Evolutionary conservation across 2,329 filamentous ascomycete genomes (phyloP), one percentile per base, ranked within the genome.

Genomic region (Talaromyces albobiverticillius): DNA sequence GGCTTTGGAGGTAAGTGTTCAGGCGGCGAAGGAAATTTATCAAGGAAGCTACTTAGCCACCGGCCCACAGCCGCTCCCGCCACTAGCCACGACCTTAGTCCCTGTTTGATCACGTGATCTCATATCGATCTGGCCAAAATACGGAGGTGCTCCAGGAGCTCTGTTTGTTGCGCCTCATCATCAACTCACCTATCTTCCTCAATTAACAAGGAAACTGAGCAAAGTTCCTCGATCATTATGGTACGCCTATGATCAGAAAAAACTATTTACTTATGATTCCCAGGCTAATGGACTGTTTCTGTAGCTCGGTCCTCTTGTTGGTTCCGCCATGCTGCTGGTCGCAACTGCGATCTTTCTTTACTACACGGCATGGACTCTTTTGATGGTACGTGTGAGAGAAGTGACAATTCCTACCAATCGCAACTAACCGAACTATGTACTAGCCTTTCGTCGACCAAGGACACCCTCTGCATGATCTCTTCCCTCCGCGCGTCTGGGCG

Each of bases 401-500:
- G 3, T 25, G 16, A 2, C 2, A 25, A 46, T 46, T 32, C 45
- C 36, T 40, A 32, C 43, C 42, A 20, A 16, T 2, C 25, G 9
- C 6, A 43, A 41, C 18, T 32, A 9, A 42, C 47, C 20, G 16
- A 31, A 1, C 16, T 10, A 46, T 48, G 34, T 14, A 1, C 31
- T 63, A 99, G 94, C 94, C 94, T 71, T 99, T 99, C 74, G 94
- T 99, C 75, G 94, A 99, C 74, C 84, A 88, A 55, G 90, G 90
- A 71, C 94, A 99, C 74, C 87, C 90, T 54, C 87, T 97, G 56
- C 94, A 99, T 71, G 88, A 88, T 71, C 82, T 97, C 78, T 99
- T 99, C 79, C 94, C 90, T 59, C 93, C 93, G 45, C 92, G 94
- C 72, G 92, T 96, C 71, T 99, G 94, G 94, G 94, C 94, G 57